Conservation (phyloP, 768 basidiomycete species). For the Gloeopeniophorella convolvens region DNA sequence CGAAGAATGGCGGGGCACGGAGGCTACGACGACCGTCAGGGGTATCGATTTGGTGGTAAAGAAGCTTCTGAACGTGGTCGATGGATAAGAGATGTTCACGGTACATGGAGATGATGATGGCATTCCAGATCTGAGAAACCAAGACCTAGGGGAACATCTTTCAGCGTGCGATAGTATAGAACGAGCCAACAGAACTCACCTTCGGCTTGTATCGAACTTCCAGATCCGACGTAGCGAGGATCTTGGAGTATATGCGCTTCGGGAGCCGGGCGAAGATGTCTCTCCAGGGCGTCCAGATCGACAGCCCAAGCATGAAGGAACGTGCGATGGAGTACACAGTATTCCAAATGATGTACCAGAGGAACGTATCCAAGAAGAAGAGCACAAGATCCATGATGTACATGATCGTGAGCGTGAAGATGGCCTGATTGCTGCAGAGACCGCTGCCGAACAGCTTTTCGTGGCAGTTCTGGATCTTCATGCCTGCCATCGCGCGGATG, state of each 20-base stretch:
- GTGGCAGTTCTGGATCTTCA: conserved; percentile 88
- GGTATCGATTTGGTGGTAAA: conserved; percentile 94
- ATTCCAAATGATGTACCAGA: conserved; percentile 99
- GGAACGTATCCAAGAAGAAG: conserved; percentile 98
- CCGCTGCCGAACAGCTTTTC: conserved; percentile 81
- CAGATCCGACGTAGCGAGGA: conserved; percentile 92
- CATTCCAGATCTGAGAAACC: conserved; percentile 99
- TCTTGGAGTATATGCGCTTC: conserved; percentile 94
- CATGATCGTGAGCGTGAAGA: conserved; percentile 95
- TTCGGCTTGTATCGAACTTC: conserved; percentile 99
- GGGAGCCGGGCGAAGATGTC: conserved; percentile 95
- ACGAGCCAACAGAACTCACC: conserved; percentile 38
- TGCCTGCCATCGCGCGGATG: conserved; percentile 90
- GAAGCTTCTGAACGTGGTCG: conserved; percentile 95
- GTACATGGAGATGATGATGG: conserved; percentile 99
- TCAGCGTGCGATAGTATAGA: not conserved
- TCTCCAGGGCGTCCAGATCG: conserved; percentile 99
- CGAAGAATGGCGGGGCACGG: conserved; percentile 96
- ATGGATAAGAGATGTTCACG: conserved; percentile 98
- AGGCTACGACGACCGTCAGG: conserved; percentile 86
- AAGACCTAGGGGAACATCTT: conserved; percentile 68
- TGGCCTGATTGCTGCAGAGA: conserved; percentile 89
- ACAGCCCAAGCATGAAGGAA: conserved; percentile 85
- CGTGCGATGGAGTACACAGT: conserved; percentile 86
- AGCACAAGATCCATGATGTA: conserved; percentile 96